phyloP scores from a whole-genome alignment of 2,329 filamentous ascomycete genomes.

The Arthrobotrys megalospora region DNA sequence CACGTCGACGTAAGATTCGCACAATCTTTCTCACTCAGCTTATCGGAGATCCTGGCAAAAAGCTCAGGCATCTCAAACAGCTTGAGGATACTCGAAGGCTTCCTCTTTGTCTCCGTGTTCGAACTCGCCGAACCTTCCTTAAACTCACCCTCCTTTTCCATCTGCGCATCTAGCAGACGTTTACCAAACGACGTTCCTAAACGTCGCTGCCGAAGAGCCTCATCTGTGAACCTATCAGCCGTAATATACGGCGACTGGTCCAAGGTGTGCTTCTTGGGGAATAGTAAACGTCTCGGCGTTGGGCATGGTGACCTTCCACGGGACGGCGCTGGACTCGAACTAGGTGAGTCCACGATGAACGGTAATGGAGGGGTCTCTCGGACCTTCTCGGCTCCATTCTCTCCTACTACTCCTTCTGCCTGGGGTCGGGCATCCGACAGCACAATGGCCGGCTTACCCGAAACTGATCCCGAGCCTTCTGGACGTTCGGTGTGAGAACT shows the following conservation, averaged over 20 bases:
- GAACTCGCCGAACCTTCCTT: background rate
- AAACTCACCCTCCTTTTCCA: background rate
- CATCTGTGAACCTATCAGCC: background rate
- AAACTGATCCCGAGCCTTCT: constrained; percentile 1
- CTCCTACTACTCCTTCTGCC: background rate
- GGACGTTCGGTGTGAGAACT: background rate
- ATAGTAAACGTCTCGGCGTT: background rate
- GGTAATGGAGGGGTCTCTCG: background rate
- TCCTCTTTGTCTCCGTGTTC: background rate
- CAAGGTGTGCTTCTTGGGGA: background rate
- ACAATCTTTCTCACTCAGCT: constrained; percentile 8
- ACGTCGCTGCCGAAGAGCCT: background rate
- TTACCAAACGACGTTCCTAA: constrained; percentile 5
- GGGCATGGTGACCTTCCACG: constrained; percentile 1
- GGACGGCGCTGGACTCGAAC: background rate
- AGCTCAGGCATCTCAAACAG: constrained; percentile 20
- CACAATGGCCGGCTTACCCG: background rate
- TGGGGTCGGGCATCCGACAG: background rate
- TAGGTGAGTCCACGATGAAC: background rate
- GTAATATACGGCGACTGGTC: constrained; percentile 2
- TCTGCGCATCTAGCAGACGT: background rate
- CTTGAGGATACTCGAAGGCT: constrained; percentile 14
- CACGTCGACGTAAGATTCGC: constrained; percentile 17
- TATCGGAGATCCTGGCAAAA: constrained; percentile 24
- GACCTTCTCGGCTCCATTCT: background rate